Conservation (phyloP, 441 rosid genomes). For the Croton laevigatus region DNA sequence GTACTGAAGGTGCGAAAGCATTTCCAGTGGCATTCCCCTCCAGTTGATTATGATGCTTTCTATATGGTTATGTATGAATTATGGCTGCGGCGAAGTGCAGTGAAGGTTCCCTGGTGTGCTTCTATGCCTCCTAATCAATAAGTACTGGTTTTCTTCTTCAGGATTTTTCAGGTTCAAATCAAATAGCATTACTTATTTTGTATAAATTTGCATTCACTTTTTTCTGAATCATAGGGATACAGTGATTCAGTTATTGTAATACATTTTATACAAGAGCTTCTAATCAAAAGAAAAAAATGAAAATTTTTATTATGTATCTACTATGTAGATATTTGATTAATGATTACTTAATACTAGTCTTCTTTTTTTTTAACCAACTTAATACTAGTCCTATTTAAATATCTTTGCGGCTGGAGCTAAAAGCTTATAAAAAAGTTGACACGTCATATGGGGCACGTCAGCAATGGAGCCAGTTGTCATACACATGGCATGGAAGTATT, state of each 20-base stretch:
- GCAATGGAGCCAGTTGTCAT: too few relatives aligned
- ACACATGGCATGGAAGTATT: too few relatives aligned
- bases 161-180: background rate
- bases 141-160: background rate
- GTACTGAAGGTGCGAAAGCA: slow-evolving; percentile 55
- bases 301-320: too few relatives aligned
- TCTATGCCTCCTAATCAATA: slow-evolving; percentile 3
- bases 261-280: background rate
- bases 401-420: too few relatives aligned
- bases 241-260: background rate
- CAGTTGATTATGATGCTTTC: slow-evolving; percentile 51
- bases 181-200: slow-evolving; percentile 7
- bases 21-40: slow-evolving; percentile 53
- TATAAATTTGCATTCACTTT: background rate
- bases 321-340: too few relatives aligned
- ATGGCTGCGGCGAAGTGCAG: slow-evolving; percentile 55
- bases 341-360: too few relatives aligned
- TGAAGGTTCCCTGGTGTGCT: slow-evolving; percentile 25
- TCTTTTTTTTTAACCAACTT: too few relatives aligned
- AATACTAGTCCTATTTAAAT: too few relatives aligned
- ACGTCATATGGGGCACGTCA: too few relatives aligned
- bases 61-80: slow-evolving; percentile 58
- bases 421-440: too few relatives aligned
- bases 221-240: background rate
- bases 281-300: too few relatives aligned